phyloP scores from a whole-genome alignment of 441 rosid genomes.

The Jatropha multifida region DNA sequence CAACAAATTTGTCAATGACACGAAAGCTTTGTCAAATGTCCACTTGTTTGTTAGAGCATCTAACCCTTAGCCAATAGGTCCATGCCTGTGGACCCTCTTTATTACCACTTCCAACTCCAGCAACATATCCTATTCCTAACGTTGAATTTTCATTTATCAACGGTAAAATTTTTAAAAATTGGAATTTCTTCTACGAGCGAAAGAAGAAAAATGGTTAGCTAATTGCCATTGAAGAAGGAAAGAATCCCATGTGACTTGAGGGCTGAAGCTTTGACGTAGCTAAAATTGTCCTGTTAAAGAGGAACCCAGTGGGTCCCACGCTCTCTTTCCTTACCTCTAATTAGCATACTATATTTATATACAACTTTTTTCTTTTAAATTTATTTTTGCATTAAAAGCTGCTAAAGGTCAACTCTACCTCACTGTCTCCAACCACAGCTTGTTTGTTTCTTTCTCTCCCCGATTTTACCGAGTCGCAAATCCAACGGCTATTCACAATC shows the following conservation, averaged over 20 bases:
- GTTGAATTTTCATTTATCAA: constrained; percentile 9
- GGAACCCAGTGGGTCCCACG: constrained; percentile 24
- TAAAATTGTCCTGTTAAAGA: constrained; percentile 43
- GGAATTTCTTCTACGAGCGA: neutral
- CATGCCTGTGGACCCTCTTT: neutral
- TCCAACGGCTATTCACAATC: constrained; percentile 44
- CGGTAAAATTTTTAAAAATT: neutral
- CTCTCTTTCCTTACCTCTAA: constrained; percentile 4
- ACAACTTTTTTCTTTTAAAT: too few species aligned
- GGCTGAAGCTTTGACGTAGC: constrained; percentile 39
- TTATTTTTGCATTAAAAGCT: constrained; percentile 40
- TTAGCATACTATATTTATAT: too few species aligned
- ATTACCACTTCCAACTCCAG: neutral
- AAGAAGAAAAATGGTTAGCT: neutral
- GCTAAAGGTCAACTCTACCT: constrained; percentile 55
- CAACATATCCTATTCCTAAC: neutral
- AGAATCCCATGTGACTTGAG: constrained; percentile 57
- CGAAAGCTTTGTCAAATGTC: constrained; percentile 1
- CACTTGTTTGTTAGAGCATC: neutral
- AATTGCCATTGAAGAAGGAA: neutral
- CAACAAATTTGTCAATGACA: neutral
- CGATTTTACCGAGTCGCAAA: constrained; percentile 24
- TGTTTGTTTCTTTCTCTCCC: neutral
- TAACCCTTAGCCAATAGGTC: neutral
- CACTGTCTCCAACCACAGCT: constrained; percentile 46